Conservation (phyloP, 2,329 filamentous ascomycete genomes). For the Microcyclospora tardicrescens region DNA sequence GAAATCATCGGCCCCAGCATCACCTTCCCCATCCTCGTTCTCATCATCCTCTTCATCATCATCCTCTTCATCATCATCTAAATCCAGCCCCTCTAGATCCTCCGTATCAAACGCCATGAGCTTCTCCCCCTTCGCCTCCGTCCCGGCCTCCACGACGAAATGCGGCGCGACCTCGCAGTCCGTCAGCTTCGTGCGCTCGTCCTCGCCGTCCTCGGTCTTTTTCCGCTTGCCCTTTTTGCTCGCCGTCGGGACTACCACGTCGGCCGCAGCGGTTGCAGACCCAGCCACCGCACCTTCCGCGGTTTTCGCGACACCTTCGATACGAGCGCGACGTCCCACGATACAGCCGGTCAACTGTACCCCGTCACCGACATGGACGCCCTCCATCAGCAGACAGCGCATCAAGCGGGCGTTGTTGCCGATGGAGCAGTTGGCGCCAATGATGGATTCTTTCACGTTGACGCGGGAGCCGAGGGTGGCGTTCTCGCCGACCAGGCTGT, state of each 20-base stretch:
- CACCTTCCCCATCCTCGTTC: conserved; percentile 4
- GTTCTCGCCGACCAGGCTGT: conserved; percentile 77
- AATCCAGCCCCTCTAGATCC: conserved; percentile 22
- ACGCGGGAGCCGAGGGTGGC: conserved; percentile 79
- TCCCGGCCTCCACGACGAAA: conserved; percentile 72
- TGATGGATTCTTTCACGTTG: conserved; percentile 82
- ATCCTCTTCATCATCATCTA: conserved; percentile 13
- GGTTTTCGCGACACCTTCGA: conserved; percentile 47
- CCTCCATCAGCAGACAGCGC: conserved; percentile 89
- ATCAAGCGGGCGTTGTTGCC: conserved; percentile 71
- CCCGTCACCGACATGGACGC: conserved; percentile 69
- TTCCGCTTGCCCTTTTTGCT: conserved; percentile 31
- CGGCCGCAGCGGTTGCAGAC: conserved; percentile 1
- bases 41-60: conserved; percentile 13
- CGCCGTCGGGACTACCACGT: conserved; percentile 26
- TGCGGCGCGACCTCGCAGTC: conserved; percentile 86
- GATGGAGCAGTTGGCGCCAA: conserved; percentile 80
- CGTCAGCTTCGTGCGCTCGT: conserved; percentile 46
- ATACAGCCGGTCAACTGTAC: conserved; percentile 82
- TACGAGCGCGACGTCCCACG: conserved; percentile 63
- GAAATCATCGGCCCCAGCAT: background rate
- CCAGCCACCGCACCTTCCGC: conserved; percentile 4
- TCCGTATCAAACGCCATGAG: conserved; percentile 42
- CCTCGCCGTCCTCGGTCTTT: conserved; percentile 26
- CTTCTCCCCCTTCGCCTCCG: conserved; percentile 48